Evolutionary conservation across 1,284 basidiomycete species (phyloP), one percentile per base, ranked within the genome.

Genomic region (Exobasidium rhododendri): DNA sequence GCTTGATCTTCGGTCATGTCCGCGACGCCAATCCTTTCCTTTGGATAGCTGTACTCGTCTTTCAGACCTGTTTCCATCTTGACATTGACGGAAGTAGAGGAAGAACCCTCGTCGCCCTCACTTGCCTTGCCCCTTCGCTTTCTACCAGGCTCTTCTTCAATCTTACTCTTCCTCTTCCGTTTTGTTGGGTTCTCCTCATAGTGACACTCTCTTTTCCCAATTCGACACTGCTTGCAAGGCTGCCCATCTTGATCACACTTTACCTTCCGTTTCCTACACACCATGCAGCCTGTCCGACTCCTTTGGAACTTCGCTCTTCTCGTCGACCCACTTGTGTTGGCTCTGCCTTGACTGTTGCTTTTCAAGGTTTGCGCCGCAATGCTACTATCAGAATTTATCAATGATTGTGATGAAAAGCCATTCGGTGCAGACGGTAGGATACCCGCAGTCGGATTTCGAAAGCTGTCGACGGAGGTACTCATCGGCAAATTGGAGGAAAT

Each of bases 181-280:
- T 40, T 40, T 40, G 26, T 14, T 4, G 72, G 72, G 40, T 64
- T 66, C 14, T 72, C 68, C 56, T 74, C 71, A 47, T 75, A 75
- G 57, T 72, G 67, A 60, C 74, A 75, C 53, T 74, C 70, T 24
- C 74, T 70, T 61, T 74, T 73, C 56, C 74, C 74, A 53, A 72
- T 70, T 17, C 68, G 59, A 56, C 74, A 75, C 49, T 75, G 72
- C 60, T 73, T 74, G 68, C 74, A 75, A 4, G 74, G 74, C 4
- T 64, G 70, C 11, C 74, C 74, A 43, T 75, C 74, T 61, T 75
- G 74, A 26, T 63, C 60, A 40, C 74, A 75, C 61, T 75, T 75
- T 61, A 75, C 72, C 58, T 75, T 75, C 28, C 74, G 60, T 65
- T 74, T 75, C 55, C 74, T 62, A 65, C 74, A 75, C 31, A 74